Percentiles rank a stretch among this genome's conserved stretches.
Conservation (phyloP, 768 basidiomycete genomes). For the Boletus reticulatus region DNA sequence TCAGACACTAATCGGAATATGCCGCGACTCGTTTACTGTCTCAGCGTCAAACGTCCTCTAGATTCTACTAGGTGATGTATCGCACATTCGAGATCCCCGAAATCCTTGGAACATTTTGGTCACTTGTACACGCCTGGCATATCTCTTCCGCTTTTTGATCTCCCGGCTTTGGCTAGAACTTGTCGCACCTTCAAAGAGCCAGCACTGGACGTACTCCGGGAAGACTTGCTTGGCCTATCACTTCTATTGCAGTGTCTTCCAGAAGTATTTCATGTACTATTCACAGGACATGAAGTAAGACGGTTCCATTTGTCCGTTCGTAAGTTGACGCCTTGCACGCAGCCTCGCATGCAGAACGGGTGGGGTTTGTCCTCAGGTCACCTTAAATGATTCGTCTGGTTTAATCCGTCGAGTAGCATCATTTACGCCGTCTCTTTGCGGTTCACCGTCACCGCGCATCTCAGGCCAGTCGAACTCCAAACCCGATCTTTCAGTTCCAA, state of each 20-base stretch:
- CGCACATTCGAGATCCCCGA: too few species aligned
- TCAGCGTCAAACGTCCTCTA: too few species aligned
- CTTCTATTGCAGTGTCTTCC: background rate
- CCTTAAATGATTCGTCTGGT: constrained; percentile 45
- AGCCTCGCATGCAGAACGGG: background rate
- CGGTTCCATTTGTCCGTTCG: background rate
- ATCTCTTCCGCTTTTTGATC: too few species aligned
- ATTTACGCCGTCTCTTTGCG: constrained; percentile 60
- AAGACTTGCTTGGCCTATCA: background rate
- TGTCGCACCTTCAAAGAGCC: too few species aligned
- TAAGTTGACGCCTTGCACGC: background rate
- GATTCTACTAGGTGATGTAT: too few species aligned
- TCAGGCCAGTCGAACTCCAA: constrained; percentile 32
- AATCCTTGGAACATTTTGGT: too few species aligned
- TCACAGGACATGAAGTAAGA: background rate
- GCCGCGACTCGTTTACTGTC: too few species aligned
- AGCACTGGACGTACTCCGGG: background rate
- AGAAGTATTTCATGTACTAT: background rate
- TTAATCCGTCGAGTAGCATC: constrained; percentile 67
- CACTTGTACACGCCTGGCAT: too few species aligned
- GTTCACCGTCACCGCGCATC: constrained; percentile 56
- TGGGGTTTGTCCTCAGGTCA: background rate
- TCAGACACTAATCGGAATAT: too few species aligned
- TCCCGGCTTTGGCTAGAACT: too few species aligned
- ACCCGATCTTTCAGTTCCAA: constrained; percentile 47